Evolutionary conservation across 805 yeast species (phyloP).

Genomic region (Brettanomyces sp.): DNA sequence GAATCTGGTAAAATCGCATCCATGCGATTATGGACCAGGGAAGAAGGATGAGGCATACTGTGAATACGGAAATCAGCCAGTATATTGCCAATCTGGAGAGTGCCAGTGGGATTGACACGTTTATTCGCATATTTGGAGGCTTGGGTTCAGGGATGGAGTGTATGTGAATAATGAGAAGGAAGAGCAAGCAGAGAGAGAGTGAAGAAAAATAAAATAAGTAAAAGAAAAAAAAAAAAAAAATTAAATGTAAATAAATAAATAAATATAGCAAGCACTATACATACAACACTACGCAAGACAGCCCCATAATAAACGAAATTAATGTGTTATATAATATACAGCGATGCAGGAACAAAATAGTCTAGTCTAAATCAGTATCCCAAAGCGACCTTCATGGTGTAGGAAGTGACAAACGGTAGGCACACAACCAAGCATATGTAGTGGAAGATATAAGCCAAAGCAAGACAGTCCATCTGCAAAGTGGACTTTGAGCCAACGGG

Average conservation of each 20-base stretch:
- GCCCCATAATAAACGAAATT: background rate
- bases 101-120: slow-evolving; percentile 15
- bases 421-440: slow-evolving; percentile 61
- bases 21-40: slow-evolving; percentile 26
- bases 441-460: slow-evolving; percentile 65
- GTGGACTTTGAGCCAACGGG: slow-evolving; percentile 47
- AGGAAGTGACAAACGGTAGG: slow-evolving; percentile 67
- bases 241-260: background rate
- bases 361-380: slow-evolving; percentile 21
- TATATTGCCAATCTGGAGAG: slow-evolving; percentile 15
- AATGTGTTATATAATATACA: background rate
- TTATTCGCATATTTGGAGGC: slow-evolving; percentile 10
- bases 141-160: background rate
- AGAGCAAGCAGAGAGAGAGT: no score
- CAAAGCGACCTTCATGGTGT: slow-evolving; percentile 45
- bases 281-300: background rate
- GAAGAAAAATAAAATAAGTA: no score
- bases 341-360: background rate
- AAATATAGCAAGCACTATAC: background rate
- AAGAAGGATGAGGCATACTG: slow-evolving; percentile 18
- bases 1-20: slow-evolving; percentile 20
- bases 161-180: background rate
- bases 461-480: slow-evolving; percentile 77
- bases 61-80: slow-evolving; percentile 4
- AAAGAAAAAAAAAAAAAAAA: background rate